Evolutionary conservation across 2,329 filamentous ascomycete species (phyloP).

Genomic region (Calonectria hongkongensis): DNA sequence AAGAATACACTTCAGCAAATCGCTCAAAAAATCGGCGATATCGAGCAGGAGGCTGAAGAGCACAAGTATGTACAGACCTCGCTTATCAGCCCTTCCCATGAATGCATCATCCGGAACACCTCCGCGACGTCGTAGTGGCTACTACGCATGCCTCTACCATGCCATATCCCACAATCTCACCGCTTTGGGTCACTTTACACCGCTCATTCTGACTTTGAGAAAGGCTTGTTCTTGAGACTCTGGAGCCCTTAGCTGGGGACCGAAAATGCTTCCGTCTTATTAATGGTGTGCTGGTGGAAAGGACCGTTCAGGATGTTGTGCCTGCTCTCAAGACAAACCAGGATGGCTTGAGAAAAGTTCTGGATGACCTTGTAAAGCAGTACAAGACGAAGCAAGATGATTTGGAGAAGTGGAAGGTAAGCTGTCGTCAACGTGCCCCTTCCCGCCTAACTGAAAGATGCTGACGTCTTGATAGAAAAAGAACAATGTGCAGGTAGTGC

Average conservation of each 20-base stretch:
- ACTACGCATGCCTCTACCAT: slow-evolving; percentile 37
- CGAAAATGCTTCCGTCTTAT: slow-evolving; percentile 99
- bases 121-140: slow-evolving; percentile 46
- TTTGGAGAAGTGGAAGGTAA: slow-evolving; percentile 98
- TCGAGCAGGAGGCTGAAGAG: slow-evolving; percentile 97
- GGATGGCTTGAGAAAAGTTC: slow-evolving; percentile 93
- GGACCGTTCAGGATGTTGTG: slow-evolving; percentile 93
- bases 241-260: slow-evolving; percentile 86
- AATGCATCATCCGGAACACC: slow-evolving; percentile 30
- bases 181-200: slow-evolving; percentile 55
- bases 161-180: slow-evolving; percentile 58
- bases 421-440: slow-evolving; percentile 17
- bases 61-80: slow-evolving; percentile 84
- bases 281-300: slow-evolving; percentile 95
- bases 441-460: neutral
- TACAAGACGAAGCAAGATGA: slow-evolving; percentile 97
- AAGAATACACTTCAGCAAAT: slow-evolving; percentile 90
- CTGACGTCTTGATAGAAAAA: slow-evolving; percentile 78
- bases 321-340: slow-evolving; percentile 95
- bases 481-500: slow-evolving; percentile 91
- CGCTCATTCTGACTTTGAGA: slow-evolving; percentile 48
- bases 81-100: slow-evolving; percentile 41
- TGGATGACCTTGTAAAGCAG: slow-evolving; percentile 96
- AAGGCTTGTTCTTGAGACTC: slow-evolving; percentile 94
- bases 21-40: slow-evolving; percentile 96